Evolutionary conservation across 2,329 filamentous ascomycete genomes (phyloP).

Genomic region (Berkeleyomyces rouxiae): DNA sequence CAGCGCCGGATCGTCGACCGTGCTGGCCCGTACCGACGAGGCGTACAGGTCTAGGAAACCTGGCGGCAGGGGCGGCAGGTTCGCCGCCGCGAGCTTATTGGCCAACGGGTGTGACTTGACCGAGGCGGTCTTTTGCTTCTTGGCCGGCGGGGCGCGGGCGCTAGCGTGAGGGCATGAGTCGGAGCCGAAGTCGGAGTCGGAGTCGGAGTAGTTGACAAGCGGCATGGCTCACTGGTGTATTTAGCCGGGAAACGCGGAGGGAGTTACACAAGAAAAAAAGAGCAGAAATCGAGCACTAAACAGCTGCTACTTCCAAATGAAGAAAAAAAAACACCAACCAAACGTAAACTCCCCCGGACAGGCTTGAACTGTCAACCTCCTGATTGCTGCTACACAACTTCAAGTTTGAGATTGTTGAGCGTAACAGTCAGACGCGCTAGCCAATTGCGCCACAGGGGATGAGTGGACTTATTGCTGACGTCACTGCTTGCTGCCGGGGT

Average conservation of each 20-base stretch:
- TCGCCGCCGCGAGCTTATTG: neutral
- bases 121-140: conserved; percentile 3
- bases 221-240: conserved; percentile 24
- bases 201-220: conserved; percentile 43
- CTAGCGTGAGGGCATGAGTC: conserved; percentile 2
- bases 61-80: conserved; percentile 52
- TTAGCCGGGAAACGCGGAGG: neutral
- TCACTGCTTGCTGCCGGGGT: neutral
- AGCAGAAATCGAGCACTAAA: neutral
- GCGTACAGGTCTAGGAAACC: conserved; percentile 84
- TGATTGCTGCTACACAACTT: conserved; percentile 9
- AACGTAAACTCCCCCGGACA: conserved; percentile 13
- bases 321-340: neutral
- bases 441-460: conserved; percentile 31
- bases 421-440: conserved; percentile 45
- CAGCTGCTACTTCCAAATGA: neutral
- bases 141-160: conserved; percentile 5
- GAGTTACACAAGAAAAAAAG: neutral
- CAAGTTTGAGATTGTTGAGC: neutral
- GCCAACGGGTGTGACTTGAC: too few species aligned
- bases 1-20: conserved; percentile 63
- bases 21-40: conserved; percentile 58
- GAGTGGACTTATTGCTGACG: neutral
- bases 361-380: conserved; percentile 15
- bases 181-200: neutral